phyloP scores from a whole-genome alignment of 1,284 basidiomycete species.

The Tilletia caries region DNA sequence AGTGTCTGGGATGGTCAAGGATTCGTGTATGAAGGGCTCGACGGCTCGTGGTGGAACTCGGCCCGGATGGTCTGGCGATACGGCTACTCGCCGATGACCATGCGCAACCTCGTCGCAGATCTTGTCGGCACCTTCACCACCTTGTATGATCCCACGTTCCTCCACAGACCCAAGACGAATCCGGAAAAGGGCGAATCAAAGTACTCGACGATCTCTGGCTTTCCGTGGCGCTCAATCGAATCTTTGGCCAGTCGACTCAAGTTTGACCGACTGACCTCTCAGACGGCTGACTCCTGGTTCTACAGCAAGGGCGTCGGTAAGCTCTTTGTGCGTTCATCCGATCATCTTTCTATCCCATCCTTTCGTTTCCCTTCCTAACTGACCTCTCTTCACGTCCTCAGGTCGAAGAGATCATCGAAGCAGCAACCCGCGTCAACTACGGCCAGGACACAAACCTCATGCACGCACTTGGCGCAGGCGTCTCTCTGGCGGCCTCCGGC shows the following conservation, averaged over 20 bases:
- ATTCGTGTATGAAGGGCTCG: constrained; percentile 44
- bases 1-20: constrained; percentile 73
- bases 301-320: constrained; percentile 23
- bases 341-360: constrained; percentile 54
- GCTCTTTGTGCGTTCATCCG: constrained; percentile 31
- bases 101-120: constrained; percentile 60
- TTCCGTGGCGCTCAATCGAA: constrained; percentile 64
- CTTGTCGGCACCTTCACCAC: constrained; percentile 62
- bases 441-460: constrained; percentile 68
- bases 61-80: constrained; percentile 65
- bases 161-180: constrained; percentile 51
- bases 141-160: constrained; percentile 64
- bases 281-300: constrained; percentile 20
- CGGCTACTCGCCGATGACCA: constrained; percentile 66
- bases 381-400: too few species aligned
- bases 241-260: constrained; percentile 62
- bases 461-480: constrained; percentile 73
- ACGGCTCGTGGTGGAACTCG: constrained; percentile 46
- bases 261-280: constrained; percentile 55
- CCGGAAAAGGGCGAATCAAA: not conserved
- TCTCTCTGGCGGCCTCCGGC: constrained; percentile 69
- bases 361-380: too few species aligned
- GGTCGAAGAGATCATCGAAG: constrained; percentile 75
- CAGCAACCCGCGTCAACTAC: constrained; percentile 82
- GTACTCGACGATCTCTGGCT: constrained; percentile 25